A percentile compares a stretch with the other conserved stretches of the same genome.
These are phyloP conservation scores for Hyaloperonospora arabidopsidis DNA, from an alignment of 352 stramenopile genomes.

Conservation along the genomic window DNA sequence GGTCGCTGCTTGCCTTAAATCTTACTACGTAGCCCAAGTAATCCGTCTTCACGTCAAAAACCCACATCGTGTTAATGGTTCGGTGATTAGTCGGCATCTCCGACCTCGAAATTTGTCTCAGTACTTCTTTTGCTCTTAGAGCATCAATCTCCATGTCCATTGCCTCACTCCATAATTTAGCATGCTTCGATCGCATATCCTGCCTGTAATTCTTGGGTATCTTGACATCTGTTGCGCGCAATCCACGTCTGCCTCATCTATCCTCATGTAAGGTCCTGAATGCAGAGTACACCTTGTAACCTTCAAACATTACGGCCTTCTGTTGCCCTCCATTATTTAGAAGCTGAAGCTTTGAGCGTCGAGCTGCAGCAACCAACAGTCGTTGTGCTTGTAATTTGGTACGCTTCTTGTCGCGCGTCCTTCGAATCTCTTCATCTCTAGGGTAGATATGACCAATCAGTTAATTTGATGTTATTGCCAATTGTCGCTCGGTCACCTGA, in stretches of 20 bases:
- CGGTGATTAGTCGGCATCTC: not conserved
- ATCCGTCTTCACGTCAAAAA: constrained; percentile 5
- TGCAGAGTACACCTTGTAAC: not conserved
- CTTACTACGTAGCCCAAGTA: constrained; percentile 2
- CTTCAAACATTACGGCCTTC: not conserved
- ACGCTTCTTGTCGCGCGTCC: not conserved
- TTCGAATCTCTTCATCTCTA: not conserved
- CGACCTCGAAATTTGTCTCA: not conserved
- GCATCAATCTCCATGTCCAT: constrained; percentile 4
- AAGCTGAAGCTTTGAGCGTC: no score
- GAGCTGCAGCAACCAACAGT: not conserved
- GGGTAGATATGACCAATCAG: no score
- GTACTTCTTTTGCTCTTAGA: not conserved
- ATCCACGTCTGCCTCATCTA: no score
- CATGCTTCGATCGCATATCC: constrained; percentile 1
- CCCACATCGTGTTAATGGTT: constrained; percentile 10
- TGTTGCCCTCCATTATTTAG: no score
- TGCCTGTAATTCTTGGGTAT: not conserved
- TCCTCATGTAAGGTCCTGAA: no score
- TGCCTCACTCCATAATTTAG: not conserved
- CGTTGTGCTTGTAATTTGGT: not conserved
- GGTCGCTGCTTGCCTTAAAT: constrained; percentile 8
- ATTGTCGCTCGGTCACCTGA: no score
- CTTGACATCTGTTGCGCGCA: not conserved
- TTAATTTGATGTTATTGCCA: no score